Evolutionary conservation across 202 grass and related monocot species (phyloP), one percentile per base, ranked within the genome.

Genomic region (Setaria italica): DNA sequence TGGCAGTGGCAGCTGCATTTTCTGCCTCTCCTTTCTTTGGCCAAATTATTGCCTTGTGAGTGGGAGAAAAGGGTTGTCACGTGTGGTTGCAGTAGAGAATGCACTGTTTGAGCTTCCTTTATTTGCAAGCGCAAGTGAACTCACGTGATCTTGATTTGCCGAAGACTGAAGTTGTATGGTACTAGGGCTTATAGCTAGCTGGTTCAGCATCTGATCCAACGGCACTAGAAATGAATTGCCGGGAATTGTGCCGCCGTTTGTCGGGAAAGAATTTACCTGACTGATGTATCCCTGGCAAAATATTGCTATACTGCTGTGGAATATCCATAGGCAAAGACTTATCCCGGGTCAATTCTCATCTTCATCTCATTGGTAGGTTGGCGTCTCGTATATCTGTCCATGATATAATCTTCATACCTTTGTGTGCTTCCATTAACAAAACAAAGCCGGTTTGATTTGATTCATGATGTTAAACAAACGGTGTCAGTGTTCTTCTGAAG

Each of bases 1-100:
- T 33, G 77, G 46, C 68, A 86, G 5, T 66, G 57, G 19, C 67
- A 55, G 41, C 67, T 50, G 54, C 66, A 72, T 62, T 71, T 79
- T 15, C 72, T 77, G 45, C 70, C 9, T 35, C 76, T 78, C 39
- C 19, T 78, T 78, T 77, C 51, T 57, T 50, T 32, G 53, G 29
- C 64, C 39, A 70, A 83, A 78, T 60, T 60, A 70, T 70, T 78
- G 74, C 41, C 63, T 57, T 77, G 21, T 76, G n/a, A 56, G 34
- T 67, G 60, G 72, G 48, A 57, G 49, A 57, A 68, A 66, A 57
- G 60, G 14, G 2, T 74, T 49, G 21, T 63, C 30, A 6, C 64
- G 13, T 15, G 43, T 67, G 1, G 2, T 19, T 11, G 3, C 45
- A 46, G 11, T 50, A 59, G 29, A 7, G 20, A 20, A 17, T 55